A percentile compares a stretch with the other conserved stretches of the same genome.
phyloP scores from a whole-genome alignment of 2,329 filamentous ascomycete genomes.

The Volutella citrinella region DNA sequence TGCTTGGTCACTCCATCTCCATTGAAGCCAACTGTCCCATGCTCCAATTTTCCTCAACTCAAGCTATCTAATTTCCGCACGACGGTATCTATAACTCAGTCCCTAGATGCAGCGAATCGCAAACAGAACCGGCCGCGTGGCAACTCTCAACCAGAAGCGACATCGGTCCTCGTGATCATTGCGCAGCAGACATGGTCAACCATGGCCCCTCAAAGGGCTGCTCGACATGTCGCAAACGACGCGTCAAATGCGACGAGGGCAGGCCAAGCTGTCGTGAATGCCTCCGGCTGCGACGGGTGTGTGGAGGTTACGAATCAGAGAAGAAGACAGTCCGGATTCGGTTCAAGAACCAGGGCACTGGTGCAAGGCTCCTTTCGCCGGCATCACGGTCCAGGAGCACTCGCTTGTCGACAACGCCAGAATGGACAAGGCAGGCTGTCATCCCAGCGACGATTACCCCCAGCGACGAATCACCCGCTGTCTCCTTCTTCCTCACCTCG shows the following conservation, averaged over 20 bases:
- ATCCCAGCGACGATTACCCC: conserved; percentile 12
- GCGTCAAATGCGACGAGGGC: conserved; percentile 14
- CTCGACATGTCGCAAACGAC: conserved; percentile 15
- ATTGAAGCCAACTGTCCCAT: conserved; percentile 1
- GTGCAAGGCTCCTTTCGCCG: conserved; percentile 5
- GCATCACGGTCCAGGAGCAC: conserved; percentile 10
- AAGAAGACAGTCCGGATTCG: conserved; percentile 9
- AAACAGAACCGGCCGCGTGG: conserved; percentile 7
- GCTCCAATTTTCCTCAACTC: neutral
- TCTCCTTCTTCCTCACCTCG: conserved; percentile 13
- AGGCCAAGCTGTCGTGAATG: conserved; percentile 14
- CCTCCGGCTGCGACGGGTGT: conserved; percentile 11
- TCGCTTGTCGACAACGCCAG: conserved; percentile 3
- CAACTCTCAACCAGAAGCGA: conserved; percentile 8
- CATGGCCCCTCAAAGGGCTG: conserved; percentile 15
- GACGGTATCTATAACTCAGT: conserved; percentile 1
- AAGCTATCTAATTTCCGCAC: conserved; percentile 1
- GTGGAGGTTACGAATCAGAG: conserved; percentile 12
- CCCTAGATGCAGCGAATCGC: conserved; percentile 1
- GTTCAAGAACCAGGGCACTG: conserved; percentile 11
- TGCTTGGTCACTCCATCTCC: conserved; percentile 1
- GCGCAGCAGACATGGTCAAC: conserved; percentile 14
- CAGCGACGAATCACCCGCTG: conserved; percentile 12
- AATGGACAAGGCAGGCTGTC: conserved; percentile 3
- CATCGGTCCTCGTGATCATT: conserved; percentile 7